Percentiles rank a stretch among this genome's conserved stretches.
Evolutionary conservation across 306 rosid genomes (phyloP).

Genomic region (Prunus armeniaca): DNA sequence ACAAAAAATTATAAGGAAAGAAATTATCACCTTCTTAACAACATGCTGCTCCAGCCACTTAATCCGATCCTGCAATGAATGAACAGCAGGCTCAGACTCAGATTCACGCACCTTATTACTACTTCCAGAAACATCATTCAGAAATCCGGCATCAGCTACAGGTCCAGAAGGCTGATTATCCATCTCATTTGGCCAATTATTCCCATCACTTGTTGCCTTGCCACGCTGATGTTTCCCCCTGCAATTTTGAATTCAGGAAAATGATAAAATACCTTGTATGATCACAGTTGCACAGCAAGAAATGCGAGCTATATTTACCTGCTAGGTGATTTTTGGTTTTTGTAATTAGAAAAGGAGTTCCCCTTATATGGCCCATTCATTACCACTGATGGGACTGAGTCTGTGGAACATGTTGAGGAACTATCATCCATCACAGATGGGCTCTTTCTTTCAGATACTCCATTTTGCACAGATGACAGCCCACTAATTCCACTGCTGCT

Average conservation of each 20-base stretch:
- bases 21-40: constrained; percentile 50
- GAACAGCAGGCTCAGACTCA: constrained; percentile 44
- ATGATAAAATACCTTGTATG: constrained; percentile 8
- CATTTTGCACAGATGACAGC: constrained; percentile 59
- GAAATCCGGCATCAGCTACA: constrained; percentile 41
- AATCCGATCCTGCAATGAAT: constrained; percentile 49
- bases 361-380: constrained; percentile 61
- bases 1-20: background rate
- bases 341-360: constrained; percentile 42
- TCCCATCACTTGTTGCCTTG: constrained; percentile 48
- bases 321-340: constrained; percentile 67
- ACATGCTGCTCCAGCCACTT: constrained; percentile 59
- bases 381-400: constrained; percentile 79
- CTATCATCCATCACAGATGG: constrained; percentile 76
- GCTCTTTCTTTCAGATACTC: constrained; percentile 62
- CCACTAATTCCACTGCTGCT: constrained; percentile 54
- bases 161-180: constrained; percentile 60
- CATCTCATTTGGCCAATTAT: constrained; percentile 58
- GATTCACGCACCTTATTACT: constrained; percentile 53
- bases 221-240: constrained; percentile 63
- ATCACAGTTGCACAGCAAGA: constrained; percentile 14
- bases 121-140: constrained; percentile 45
- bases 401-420: constrained; percentile 96
- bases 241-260: constrained; percentile 34
- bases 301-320: constrained; percentile 39